Percentiles rank a stretch among this genome's conserved stretches.
Evolutionary conservation across 1,139 yeast species (phyloP).

Genomic region (Geotrichum siamense): DNA sequence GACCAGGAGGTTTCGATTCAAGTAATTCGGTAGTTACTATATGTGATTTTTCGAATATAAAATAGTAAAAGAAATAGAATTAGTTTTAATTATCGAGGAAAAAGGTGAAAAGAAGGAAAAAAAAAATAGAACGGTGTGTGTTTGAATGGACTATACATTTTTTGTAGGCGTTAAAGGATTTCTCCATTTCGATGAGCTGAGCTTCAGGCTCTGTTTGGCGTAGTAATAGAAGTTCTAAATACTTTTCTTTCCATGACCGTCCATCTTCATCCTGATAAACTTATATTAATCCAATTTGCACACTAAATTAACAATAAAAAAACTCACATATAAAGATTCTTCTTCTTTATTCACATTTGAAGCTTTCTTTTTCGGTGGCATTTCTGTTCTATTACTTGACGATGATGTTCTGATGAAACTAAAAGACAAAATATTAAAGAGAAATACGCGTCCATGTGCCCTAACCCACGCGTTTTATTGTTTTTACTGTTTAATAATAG

Average conservation of each 20-base stretch:
- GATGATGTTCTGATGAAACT: no score
- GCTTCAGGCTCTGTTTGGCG: conserved; percentile 16
- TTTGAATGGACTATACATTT: no score
- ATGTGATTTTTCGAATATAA: conserved; percentile 9
- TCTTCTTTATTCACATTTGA: no score
- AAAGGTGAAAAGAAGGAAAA: neutral
- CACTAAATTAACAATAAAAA: no score
- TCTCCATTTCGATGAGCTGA: conserved; percentile 6
- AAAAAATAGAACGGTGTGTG: no score
- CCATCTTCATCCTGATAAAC: no score
- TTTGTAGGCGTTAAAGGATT: conserved; percentile 8
- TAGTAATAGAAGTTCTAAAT: conserved; percentile 11
- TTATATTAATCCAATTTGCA: no score
- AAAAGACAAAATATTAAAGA: neutral
- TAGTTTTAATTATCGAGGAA: neutral
- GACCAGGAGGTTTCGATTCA: neutral
- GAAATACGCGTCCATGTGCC: neutral
- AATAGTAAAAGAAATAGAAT: conserved; percentile 6
- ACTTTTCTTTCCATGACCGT: conserved; percentile 17
- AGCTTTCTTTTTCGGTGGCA: no score
- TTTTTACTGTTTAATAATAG: neutral
- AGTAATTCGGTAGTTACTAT: neutral
- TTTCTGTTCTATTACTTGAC: no score
- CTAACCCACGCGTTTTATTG: no score
- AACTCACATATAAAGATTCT: no score